Percentiles rank a stretch among this genome's conserved stretches.
Conservation (phyloP, 768 basidiomycete genomes). For the Mycena albidolilacea region DNA sequence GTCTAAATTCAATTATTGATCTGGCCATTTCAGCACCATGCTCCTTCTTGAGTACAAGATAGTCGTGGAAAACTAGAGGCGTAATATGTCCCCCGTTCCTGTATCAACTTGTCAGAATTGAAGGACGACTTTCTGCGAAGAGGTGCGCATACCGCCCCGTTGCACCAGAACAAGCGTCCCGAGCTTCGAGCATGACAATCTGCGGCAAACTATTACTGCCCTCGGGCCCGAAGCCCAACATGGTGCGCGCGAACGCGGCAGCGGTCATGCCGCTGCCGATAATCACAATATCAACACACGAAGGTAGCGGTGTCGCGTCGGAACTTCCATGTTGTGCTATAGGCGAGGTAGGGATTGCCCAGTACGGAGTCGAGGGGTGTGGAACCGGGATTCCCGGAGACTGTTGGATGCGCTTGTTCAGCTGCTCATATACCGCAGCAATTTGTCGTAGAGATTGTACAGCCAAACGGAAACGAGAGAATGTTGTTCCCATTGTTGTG, state of each 20-base stretch:
- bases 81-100: constrained; percentile 69
- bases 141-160: constrained; percentile 57
- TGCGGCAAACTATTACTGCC: constrained; percentile 7
- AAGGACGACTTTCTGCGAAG: background rate
- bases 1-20: constrained; percentile 58
- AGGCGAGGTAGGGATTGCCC: constrained; percentile 61
- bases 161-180: constrained; percentile 70
- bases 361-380: constrained; percentile 65
- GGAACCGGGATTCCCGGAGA: constrained; percentile 62
- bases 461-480: constrained; percentile 29
- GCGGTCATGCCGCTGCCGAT: constrained; percentile 74
- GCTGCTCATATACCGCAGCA: constrained; percentile 38
- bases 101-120: background rate
- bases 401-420: constrained; percentile 52
- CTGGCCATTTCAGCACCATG: constrained; percentile 57
- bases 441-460: constrained; percentile 14
- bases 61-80: constrained; percentile 61
- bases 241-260: constrained; percentile 58
- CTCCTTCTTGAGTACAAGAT: constrained; percentile 50
- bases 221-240: constrained; percentile 31
- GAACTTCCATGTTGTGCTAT: constrained; percentile 47
- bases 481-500: constrained; percentile 20
- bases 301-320: constrained; percentile 41
- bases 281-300: constrained; percentile 64
- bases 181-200: constrained; percentile 74